These are phyloP conservation scores for Claviceps sp. DNA, from an alignment of 2,329 filamentous ascomycete species.

Conservation along the genomic window DNA sequence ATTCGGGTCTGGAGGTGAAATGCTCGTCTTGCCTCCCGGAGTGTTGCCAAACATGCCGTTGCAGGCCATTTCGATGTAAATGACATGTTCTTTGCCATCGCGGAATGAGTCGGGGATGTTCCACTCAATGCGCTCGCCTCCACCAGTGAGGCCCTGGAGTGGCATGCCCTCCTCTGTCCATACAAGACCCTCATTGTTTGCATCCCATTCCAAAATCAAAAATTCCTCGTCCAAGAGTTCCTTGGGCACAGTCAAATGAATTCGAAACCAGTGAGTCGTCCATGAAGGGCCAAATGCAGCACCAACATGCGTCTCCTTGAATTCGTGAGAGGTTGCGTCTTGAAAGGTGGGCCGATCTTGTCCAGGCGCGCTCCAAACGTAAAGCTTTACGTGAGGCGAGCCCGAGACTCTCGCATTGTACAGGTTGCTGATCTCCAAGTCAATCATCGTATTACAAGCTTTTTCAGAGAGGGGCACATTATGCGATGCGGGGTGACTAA, in stretches of 20 bases:
- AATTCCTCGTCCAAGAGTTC: conserved; percentile 62
- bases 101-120: conserved; percentile 69
- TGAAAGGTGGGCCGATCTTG: conserved; percentile 73
- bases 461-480: not conserved
- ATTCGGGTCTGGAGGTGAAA: conserved; percentile 81
- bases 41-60: conserved; percentile 98
- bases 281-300: conserved; percentile 83
- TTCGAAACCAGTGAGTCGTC: conserved; percentile 95
- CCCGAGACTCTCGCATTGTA: conserved; percentile 40
- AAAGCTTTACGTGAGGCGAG: conserved; percentile 67
- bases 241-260: conserved; percentile 63
- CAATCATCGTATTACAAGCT: not conserved
- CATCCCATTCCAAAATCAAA: conserved; percentile 95
- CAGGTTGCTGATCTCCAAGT: conserved; percentile 17
- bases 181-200: conserved; percentile 84
- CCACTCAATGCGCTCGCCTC: conserved; percentile 83
- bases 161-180: conserved; percentile 86
- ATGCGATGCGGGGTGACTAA: conserved; percentile 26
- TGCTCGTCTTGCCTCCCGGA: conserved; percentile 59
- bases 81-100: conserved; percentile 73
- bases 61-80: conserved; percentile 98
- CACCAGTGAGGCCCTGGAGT: conserved; percentile 81
- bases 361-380: conserved; percentile 71
- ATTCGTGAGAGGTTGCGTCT: conserved; percentile 64
- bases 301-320: conserved; percentile 61